Evolutionary conservation across 2,329 filamentous ascomycete species (phyloP).

Genomic region (Neospermospora avenae): DNA sequence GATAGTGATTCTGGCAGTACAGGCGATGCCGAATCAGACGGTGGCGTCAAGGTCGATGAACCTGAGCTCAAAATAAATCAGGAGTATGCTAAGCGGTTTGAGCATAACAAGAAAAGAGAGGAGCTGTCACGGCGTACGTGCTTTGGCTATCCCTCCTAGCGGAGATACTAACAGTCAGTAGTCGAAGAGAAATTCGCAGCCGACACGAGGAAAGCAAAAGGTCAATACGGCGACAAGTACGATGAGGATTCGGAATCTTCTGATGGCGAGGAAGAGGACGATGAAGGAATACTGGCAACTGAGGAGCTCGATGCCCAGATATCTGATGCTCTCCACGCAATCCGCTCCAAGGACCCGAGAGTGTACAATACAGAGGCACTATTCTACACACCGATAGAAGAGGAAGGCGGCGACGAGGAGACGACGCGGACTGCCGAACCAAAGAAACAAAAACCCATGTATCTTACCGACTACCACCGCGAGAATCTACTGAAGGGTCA

Average conservation of each 20-base stretch:
- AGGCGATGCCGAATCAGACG: constrained; percentile 35
- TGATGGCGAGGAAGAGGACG: constrained; percentile 80
- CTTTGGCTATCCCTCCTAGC: not conserved
- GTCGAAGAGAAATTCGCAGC: constrained; percentile 81
- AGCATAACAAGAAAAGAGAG: constrained; percentile 96
- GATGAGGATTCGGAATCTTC: constrained; percentile 63
- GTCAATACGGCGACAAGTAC: constrained; percentile 41
- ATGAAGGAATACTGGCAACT: constrained; percentile 82
- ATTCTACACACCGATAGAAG: constrained; percentile 70
- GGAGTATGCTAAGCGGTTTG: constrained; percentile 84
- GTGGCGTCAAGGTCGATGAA: constrained; percentile 36
- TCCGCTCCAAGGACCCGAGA: constrained; percentile 84
- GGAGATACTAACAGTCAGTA: constrained; percentile 36
- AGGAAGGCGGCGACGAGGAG: constrained; percentile 39
- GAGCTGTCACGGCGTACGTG: constrained; percentile 69
- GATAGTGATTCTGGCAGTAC: constrained; percentile 41
- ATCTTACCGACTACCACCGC: constrained; percentile 85
- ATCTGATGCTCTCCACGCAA: constrained; percentile 79
- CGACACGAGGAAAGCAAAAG: constrained; percentile 41
- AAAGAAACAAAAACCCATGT: constrained; percentile 80
- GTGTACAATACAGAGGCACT: constrained; percentile 78
- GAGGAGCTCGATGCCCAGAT: constrained; percentile 84
- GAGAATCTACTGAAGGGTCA: constrained; percentile 79
- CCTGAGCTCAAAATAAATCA: constrained; percentile 76
- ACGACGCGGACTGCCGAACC: constrained; percentile 36